Conservation (phyloP, 495 filamentous ascomycete species). For the Viridothelium virens region DNA sequence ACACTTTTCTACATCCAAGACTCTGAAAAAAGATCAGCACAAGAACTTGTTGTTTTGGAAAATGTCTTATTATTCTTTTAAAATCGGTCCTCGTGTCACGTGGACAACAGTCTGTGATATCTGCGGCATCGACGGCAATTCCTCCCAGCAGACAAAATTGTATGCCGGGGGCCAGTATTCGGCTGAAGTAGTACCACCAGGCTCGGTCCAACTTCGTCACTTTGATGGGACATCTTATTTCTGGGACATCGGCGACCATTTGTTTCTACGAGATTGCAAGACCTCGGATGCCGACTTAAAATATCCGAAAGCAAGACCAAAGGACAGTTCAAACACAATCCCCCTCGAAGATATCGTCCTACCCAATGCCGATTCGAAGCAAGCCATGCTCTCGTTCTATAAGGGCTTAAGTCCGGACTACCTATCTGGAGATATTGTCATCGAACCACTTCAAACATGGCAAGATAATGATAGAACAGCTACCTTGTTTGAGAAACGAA, state of each 20-base stretch:
- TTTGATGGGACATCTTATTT: not conserved
- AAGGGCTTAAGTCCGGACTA: not conserved
- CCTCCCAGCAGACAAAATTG: too few relatives aligned
- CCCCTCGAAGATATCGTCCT: not conserved
- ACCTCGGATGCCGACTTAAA: not conserved
- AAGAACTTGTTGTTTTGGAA: too few relatives aligned
- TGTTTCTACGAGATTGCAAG: not conserved
- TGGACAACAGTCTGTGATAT: too few relatives aligned
- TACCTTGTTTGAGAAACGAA: not conserved
- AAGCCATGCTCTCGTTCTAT: not conserved
- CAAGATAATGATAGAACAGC: not conserved
- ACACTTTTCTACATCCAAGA: too few relatives aligned
- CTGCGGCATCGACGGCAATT: too few relatives aligned
- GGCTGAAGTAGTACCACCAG: too few relatives aligned
- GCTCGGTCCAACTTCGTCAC: not conserved
- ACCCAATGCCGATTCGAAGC: not conserved
- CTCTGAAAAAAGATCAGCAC: too few relatives aligned
- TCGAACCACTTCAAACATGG: not conserved
- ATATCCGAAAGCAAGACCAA: not conserved
- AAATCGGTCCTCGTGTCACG: too few relatives aligned
- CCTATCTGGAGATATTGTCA: not conserved
- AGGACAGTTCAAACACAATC: not conserved
- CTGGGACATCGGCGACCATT: constrained; percentile 4
- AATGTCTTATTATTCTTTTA: too few relatives aligned
- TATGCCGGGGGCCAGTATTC: too few relatives aligned